phyloP scores from a whole-genome alignment of 495 filamentous ascomycete genomes.

The Cenococcum geophilum region DNA sequence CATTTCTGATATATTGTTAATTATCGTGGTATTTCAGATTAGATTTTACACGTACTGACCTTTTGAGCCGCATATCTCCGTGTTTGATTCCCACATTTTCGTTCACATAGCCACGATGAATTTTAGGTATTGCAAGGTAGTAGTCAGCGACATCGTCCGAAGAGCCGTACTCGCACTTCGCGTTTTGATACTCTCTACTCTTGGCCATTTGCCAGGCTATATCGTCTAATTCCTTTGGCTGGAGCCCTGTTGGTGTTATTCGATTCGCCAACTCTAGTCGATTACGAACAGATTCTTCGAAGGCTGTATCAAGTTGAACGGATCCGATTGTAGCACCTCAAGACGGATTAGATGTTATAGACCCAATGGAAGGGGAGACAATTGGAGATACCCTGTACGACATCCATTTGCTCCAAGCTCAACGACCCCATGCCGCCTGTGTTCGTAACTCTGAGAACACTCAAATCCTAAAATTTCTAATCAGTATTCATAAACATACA shows the following conservation, averaged over 20 bases:
- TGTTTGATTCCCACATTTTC: slow-evolving; percentile 37
- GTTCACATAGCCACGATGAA: slow-evolving; percentile 39
- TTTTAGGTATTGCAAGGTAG: slow-evolving; percentile 31
- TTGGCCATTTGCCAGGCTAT: slow-evolving; percentile 32
- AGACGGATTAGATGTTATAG: neutral
- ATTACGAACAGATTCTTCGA: slow-evolving; percentile 22
- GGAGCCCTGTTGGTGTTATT: slow-evolving; percentile 12
- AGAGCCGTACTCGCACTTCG: slow-evolving; percentile 38
- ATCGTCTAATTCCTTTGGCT: slow-evolving; percentile 17
- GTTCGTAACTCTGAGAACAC: slow-evolving; percentile 27
- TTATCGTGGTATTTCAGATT: neutral
- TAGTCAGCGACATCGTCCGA: slow-evolving; percentile 34
- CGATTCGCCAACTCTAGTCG: slow-evolving; percentile 23
- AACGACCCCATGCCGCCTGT: slow-evolving; percentile 24
- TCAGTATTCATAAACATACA: too few species aligned
- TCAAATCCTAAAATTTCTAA: slow-evolving; percentile 21
- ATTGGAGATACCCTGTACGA: slow-evolving; percentile 28
- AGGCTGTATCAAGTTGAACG: slow-evolving; percentile 26
- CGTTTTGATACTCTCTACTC: slow-evolving; percentile 32
- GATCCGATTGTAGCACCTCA: slow-evolving; percentile 28
- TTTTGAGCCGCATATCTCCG: slow-evolving; percentile 38
- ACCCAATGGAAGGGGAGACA: neutral
- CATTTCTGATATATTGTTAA: neutral
- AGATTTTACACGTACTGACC: slow-evolving; percentile 24
- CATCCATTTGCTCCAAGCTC: slow-evolving; percentile 36